Base-by-base conservation (phyloP, 331 rosid species). In the Telfairia occidentalis region DNA sequence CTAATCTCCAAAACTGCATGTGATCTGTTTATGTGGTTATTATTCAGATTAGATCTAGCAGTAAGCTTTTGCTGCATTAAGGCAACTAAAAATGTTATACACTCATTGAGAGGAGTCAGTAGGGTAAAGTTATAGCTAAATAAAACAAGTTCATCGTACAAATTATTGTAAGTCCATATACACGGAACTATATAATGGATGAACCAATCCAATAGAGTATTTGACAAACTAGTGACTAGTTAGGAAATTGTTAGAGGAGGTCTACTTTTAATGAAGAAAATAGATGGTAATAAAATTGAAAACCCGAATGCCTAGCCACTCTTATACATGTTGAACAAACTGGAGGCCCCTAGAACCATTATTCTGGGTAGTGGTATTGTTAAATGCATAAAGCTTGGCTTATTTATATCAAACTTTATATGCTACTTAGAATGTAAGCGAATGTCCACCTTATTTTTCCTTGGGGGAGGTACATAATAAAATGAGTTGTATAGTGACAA, bases 1-100 rank as follows among this genome's bases (percentile, higher is more conserved):
- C 78, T 80, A 29, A 88, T 85, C 85, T 88, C 92, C 80, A 88
- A 65, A 55, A 85, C 92, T 49, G 92, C 92, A 81, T 88, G 92
- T 16, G 89, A 88, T 78, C 92, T 88, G 81, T 76, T 74, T 11
- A 80, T 42, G 48, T 42, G 52, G 54, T n/a, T 34, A 52, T 54
- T 9, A 50, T 54, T 78, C 43, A 49, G 7, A 54, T 55, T 30
- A 64, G 60, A 43, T 71, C 42, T 67, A 21, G 54, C 49, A 49
- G 59, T 32, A 72, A 46, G 65, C 40, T 69, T 63, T 7, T 23
- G 49, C 43, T 4, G 32, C 50, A 69, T 57, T 19, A 10, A 70
- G 40, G 23, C 38, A 40, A 45, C 23, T 11, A 34, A n/a, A 43
- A 70, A 23, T 70, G 37, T 40, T 45, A 18, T 19, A 32, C 11